Base-by-base conservation (phyloP, 1,284 basidiomycete species). In the Pseudozyma hubeiensis region DNA sequence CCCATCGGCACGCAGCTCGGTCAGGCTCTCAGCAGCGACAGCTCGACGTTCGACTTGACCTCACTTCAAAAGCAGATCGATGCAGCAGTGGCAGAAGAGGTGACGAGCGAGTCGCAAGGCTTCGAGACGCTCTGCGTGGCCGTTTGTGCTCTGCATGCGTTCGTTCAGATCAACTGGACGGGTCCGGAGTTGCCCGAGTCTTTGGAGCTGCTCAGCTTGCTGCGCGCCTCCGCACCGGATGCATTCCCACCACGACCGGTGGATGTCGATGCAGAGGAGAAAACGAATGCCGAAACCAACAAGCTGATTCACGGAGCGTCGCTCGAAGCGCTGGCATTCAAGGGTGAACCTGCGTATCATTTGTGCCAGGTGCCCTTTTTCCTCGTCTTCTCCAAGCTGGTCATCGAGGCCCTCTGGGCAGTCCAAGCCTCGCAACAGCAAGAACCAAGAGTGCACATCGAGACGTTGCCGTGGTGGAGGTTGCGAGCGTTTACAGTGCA, bases 311-410 rank as follows among this genome's bases (percentile, higher is more conserved):
- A 94, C 79, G 85, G 86, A 34, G 79, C 84, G 1, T 89, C 94
- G 13, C 87, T 95, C 47, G 87, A 91, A 5, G 90, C 91, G 68
- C 89, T 99, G 46, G 90, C 94, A 0, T 90, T 90, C 65, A 90
- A 90, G 2, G 97, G 97, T 1, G 96, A 99, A 86, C 97, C 97
- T 4, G 93, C 93, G 0, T 99, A 99, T 85, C 97, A 99, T 84
- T 91, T 99, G 49, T 88, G 91, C 17, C 87, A 88, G 67, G 86
- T 86, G 45, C 88, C 94, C 1, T 85, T 89, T 31, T 90, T 95
- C 78, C 88, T 98, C 56, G 89, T 91, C 43, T 86, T 96, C 59
- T 89, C 94, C 0, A 89, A 91, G 68, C 86, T 92, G 35, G 86
- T 97, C 41, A 86, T 97, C 69, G 86, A 87, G 13, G 85, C 87